Evolutionary conservation across 2,329 filamentous ascomycete genomes (phyloP), one percentile per base, ranked within the genome.

Genomic region (Epicoccum sorghinum): DNA sequence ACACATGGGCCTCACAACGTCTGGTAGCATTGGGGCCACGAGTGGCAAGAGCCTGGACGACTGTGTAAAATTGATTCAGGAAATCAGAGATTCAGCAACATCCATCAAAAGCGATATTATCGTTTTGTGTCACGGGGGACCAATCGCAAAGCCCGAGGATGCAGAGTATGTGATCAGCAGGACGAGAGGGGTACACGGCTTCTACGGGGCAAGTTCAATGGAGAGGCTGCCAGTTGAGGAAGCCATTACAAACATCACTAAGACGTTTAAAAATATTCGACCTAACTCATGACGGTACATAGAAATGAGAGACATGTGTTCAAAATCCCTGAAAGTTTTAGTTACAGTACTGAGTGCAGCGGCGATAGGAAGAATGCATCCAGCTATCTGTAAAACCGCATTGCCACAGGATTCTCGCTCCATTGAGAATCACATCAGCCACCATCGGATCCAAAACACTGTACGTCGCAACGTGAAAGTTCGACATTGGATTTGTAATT

Each of bases 141-240:
- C 87, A 0, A 87, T 90, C 58, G 86, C 86, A 3, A 79, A 79
- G 46, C 85, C 86, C 0, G 75, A 83, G 41, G 86, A 90, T 69
- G 87, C 87, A 0, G 76, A 82, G 59, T 88, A 84, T 67, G 82
- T 90, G 8, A 76, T 90, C 27, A 77, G 77, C 22, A 75, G 81
- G 60, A 87, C 85, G 0, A 80, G 78, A 35, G 87, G 86, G 0
- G 76, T 89, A n/a, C 86, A 89, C 73, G 87, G 88, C 0, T 90
- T 90, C 70, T 89, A 86, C 63, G 88, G 87, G 0, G 88, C 87
- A 9, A 89, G 86, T 57, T 85, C 83, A 48, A 88, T 90, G 83
- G 87, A 90, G 72, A 76, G 87, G 38, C 71, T 89, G 57, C 87
- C 87, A 0, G 87, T 89, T 9, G 87, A 89, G 67, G 76, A 82